Evolutionary conservation across 805 yeast genomes (phyloP), one percentile per base, ranked within the genome.

Genomic region (Martiniozyma abietophila): DNA sequence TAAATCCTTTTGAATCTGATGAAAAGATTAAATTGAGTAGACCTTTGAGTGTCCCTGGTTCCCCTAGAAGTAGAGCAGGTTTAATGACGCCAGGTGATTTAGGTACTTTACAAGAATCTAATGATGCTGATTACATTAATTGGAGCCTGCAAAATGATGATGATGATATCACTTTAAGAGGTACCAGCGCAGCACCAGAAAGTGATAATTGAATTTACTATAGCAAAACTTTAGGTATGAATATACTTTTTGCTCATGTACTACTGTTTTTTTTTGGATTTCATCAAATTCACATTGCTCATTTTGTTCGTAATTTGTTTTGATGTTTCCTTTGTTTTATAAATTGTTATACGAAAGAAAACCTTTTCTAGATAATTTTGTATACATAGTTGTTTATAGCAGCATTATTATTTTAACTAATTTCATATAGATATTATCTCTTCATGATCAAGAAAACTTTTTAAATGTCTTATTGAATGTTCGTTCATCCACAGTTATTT

Each of bases 71-170:
- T 44, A 59, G 76, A 1, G 48, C 47, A 28, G 57, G 54, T 12
- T 64, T 78, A 47, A 89, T 86, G 95, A 89, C 98, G 2, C 98
- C 98, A 0, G 98, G 98, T 25, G 98, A 89, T 56, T 69, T 89
- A 43, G 98, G 97, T n/a, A 79, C 95, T 4, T 67, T 92, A 49
- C 96, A 88, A 55, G 98, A 89, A 54, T 83, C 84, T 25, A 74
- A 74, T 38, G 83, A 82, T 49, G 85, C 83, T 25, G 96, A 89
- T 54, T 89, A 84, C 50, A 69, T 79, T 49, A 63, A 70, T 8
- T 73, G 74, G 62, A 65, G 54, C 39, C 54, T 71, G 43, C 70
- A 64, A 21, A 67, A 64, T 18, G 68, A 65, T 12, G 72, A 62
- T 16, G 58, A 46, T 19, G 60, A 55, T 36, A 54, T 56, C 18